Percentiles rank a stretch among this genome's conserved stretches.
Conservation (phyloP, 106 monocot species). For the Hemerocallis citrina region DNA sequence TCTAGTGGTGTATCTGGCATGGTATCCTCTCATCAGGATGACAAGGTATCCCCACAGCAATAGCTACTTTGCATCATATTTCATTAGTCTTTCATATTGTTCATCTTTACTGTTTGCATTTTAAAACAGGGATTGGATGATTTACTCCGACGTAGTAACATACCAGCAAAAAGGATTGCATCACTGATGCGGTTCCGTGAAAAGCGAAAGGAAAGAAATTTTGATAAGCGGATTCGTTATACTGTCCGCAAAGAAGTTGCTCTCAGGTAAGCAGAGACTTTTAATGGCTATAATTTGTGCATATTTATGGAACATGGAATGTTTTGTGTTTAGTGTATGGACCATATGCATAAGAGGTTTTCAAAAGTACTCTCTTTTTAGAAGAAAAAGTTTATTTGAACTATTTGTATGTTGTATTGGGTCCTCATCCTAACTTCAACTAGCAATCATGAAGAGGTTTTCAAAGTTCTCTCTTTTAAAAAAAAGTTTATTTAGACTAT, state of each 20-base stretch:
- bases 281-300: background rate
- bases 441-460: no score
- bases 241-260: conserved; percentile 85
- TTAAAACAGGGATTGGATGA: conserved; percentile 62
- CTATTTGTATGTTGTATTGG: no score
- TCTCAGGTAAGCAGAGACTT: conserved; percentile 43
- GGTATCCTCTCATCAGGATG: conserved; percentile 16
- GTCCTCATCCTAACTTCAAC: background rate
- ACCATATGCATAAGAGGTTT: no score
- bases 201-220: conserved; percentile 77
- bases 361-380: no score
- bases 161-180: conserved; percentile 76
- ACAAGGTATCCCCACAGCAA: background rate
- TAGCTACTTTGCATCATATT: background rate
- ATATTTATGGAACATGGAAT: background rate
- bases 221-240: conserved; percentile 86
- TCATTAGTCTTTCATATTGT: background rate
- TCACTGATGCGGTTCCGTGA: conserved; percentile 83
- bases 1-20: conserved; percentile 41
- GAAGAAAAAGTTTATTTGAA: no score
- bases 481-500: no score
- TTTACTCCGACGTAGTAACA: conserved; percentile 51
- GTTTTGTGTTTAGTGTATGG: no score
- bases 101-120: background rate
- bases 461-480: no score